Evolutionary conservation across 768 basidiomycete species (phyloP).

Genomic region (Mycena chlorophos): DNA sequence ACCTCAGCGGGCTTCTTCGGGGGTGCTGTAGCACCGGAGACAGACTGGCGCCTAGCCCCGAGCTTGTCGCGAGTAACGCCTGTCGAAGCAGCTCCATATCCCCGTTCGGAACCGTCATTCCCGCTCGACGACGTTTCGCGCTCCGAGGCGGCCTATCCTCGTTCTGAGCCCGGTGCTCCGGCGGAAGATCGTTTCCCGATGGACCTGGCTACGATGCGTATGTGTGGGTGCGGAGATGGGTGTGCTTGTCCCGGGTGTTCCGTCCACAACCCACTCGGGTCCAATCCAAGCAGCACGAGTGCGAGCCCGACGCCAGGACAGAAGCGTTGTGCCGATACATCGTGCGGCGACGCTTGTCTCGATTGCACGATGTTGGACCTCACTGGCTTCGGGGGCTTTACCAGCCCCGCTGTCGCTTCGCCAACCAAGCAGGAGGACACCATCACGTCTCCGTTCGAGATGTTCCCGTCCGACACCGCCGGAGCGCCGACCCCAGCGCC

Average conservation of each 20-base stretch:
- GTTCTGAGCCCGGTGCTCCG: conserved; percentile 13
- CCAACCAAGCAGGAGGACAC: neutral
- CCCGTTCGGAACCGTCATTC: conserved; percentile 3
- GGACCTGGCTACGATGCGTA: conserved; percentile 39
- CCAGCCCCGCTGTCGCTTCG: too few relatives aligned
- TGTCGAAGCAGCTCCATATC: neutral
- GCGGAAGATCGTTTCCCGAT: conserved; percentile 16
- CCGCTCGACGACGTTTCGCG: neutral
- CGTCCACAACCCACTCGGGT: conserved; percentile 47
- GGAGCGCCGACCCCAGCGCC: neutral
- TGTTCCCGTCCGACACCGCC: neutral
- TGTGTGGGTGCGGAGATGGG: conserved; percentile 62
- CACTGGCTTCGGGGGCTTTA: conserved; percentile 5
- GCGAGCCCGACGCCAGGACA: conserved; percentile 37
- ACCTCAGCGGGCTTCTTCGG: neutral
- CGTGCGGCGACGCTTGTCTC: conserved; percentile 50
- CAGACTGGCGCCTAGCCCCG: conserved; percentile 17
- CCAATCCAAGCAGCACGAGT: conserved; percentile 31
- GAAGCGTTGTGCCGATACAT: conserved; percentile 35
- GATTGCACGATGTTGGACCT: conserved; percentile 57
- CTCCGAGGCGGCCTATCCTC: conserved; percentile 4
- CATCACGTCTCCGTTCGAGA: conserved; percentile 36
- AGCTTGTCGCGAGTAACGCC: conserved; percentile 6
- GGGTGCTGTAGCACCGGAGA: neutral
- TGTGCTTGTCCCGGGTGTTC: conserved; percentile 68